Evolutionary conservation across 106 monocot species (phyloP), one percentile per base, ranked within the genome.

Genomic region (Allium fistulosum): DNA sequence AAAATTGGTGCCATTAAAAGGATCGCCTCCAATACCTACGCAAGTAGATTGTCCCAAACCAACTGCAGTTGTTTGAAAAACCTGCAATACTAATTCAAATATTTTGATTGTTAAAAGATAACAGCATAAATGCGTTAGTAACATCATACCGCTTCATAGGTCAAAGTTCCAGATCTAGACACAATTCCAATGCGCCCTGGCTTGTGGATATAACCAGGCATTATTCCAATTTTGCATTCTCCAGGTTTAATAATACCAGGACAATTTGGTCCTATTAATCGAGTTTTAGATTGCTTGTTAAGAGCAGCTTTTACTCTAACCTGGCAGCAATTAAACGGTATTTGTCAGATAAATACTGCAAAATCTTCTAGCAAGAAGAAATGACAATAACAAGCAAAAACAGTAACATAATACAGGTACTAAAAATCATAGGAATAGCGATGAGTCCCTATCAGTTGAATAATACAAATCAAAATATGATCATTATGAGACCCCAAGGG

Each of bases 201-300:
- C 75, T 99, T 99, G 82, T 99, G 97, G 74, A 99, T 99, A 69
- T 99, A 99, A 7, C 97, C 97, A 77, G 97, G 97, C 97, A 99
- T 99, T 56, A 99, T 99, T 65, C 97, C 97, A 74, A 99, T 99
- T 76, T 99, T 99, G 69, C 97, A 99, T 76, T 99, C 97, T 59
- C 97, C 97, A 55, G 97, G 97, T 67, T 99, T 99, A 27, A 99
- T 99, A 57, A 99, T 99, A 11, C 97, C 97, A 64, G 97, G 97
- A 69, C 97, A 99, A 52, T 99, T 99, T 55, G 97, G 97, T 63
- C 97, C 97, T 63, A 99, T 99, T 37, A 99, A 66, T 47, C 97
- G 74, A 73, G 97, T 99, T 83, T 89, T 99, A 37, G 97, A 84
- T 76, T 99, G 97, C 65, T 69, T 84, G 69, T 99, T 99, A 72